These are phyloP conservation scores for Canna indica DNA, from an alignment of 176 grass and related monocot species.

Conservation along the genomic window DNA sequence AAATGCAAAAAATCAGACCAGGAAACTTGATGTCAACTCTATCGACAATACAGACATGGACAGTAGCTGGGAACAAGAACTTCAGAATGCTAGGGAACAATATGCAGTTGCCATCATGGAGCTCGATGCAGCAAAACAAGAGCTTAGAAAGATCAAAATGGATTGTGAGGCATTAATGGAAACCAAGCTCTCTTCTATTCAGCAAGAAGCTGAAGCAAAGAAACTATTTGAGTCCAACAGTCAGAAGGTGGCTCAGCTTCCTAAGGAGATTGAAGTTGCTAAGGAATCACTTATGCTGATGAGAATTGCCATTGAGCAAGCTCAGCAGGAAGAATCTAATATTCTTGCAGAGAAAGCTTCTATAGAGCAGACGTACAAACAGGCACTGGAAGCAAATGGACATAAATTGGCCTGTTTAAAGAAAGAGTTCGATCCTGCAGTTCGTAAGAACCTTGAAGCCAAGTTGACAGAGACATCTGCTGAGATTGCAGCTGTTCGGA, in stretches of 20 bases:
- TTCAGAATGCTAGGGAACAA: slow-evolving; percentile 55
- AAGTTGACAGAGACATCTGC: slow-evolving; percentile 47
- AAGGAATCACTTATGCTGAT: slow-evolving; percentile 61
- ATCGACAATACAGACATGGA: slow-evolving; percentile 44
- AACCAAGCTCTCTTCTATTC: slow-evolving; percentile 52
- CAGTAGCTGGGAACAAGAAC: slow-evolving; percentile 49
- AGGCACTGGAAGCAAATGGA: slow-evolving; percentile 59
- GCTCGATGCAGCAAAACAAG: slow-evolving; percentile 75
- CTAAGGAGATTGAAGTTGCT: slow-evolving; percentile 47
- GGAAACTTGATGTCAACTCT: slow-evolving; percentile 35
- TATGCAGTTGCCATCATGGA: slow-evolving; percentile 56
- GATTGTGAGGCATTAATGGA: slow-evolving; percentile 85
- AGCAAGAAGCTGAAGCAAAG: slow-evolving; percentile 67
- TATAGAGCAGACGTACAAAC: slow-evolving; percentile 52
- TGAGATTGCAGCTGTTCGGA: slow-evolving; percentile 59
- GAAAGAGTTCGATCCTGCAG: slow-evolving; percentile 65
- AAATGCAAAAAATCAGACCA: slow-evolving; percentile 58
- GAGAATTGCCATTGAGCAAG: slow-evolving; percentile 59
- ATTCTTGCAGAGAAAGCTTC: slow-evolving; percentile 59
- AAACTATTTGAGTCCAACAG: slow-evolving; percentile 49
- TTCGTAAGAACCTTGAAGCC: slow-evolving; percentile 47
- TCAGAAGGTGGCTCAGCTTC: slow-evolving; percentile 56
- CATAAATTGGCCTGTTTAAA: slow-evolving; percentile 51
- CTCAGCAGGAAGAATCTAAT: slow-evolving; percentile 53
- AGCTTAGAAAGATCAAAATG: slow-evolving; percentile 79